Evolutionary conservation across 2,329 filamentous ascomycete genomes (phyloP).

Genomic region (Diaporthe aspalathi): DNA sequence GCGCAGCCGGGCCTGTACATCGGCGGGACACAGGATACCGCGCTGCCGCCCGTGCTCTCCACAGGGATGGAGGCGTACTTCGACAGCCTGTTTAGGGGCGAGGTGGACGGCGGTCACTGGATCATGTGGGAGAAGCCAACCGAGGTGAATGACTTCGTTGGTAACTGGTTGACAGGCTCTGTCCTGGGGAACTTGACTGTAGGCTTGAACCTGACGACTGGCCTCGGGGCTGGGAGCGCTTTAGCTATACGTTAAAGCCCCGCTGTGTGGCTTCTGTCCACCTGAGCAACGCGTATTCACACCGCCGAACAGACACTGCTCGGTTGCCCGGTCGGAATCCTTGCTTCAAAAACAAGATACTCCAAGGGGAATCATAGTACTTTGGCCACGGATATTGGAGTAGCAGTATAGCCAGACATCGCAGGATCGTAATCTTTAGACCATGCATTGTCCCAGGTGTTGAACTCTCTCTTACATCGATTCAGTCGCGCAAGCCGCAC

Average conservation of each 20-base stretch:
- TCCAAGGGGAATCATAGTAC: no score
- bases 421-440: no score
- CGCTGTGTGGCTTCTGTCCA: not conserved
- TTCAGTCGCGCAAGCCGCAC: no score
- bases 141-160: conserved; percentile 77
- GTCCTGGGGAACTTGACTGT: conserved; percentile 7
- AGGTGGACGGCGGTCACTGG: conserved; percentile 83
- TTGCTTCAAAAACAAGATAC: no score
- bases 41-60: conserved; percentile 79
- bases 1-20: conserved; percentile 78
- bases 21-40: conserved; percentile 74
- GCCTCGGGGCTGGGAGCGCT: not conserved
- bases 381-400: no score
- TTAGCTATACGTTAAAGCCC: not conserved
- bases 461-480: no score
- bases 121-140: conserved; percentile 78
- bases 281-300: not conserved
- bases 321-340: no score
- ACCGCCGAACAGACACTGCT: not conserved
- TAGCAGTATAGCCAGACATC: no score
- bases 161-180: conserved; percentile 55
- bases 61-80: conserved; percentile 77
- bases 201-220: not conserved
- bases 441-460: no score
- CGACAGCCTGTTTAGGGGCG: conserved; percentile 70